Conservation (phyloP, 768 basidiomycete species). For the Tylopilus rubrobrunneus region DNA sequence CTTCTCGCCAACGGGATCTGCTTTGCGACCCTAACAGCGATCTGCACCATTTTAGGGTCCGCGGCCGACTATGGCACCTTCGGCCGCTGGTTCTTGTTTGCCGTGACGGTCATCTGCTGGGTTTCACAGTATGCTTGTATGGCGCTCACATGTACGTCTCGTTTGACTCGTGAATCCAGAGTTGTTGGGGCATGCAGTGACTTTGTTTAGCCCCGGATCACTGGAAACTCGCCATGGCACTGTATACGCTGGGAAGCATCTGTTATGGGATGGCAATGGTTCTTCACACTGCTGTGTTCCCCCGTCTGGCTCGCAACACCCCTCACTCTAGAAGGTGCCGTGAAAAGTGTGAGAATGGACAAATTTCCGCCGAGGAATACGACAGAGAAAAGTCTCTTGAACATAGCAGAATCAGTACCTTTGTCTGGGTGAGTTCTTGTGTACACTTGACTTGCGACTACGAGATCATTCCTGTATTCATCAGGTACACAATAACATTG, state of each 20-base stretch:
- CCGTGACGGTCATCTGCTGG: slow-evolving; percentile 76
- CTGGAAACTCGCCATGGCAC: slow-evolving; percentile 74
- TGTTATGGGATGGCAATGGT: slow-evolving; percentile 77
- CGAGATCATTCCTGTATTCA: background rate
- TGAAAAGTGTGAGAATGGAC: slow-evolving; percentile 55
- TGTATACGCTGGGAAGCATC: slow-evolving; percentile 78
- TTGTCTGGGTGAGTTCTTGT: slow-evolving; percentile 62
- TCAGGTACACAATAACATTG: slow-evolving; percentile 73
- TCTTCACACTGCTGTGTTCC: slow-evolving; percentile 76
- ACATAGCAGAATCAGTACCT: slow-evolving; percentile 83
- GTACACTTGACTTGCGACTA: background rate
- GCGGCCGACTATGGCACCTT: slow-evolving; percentile 42
- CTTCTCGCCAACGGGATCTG: no score
- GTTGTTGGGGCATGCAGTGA: background rate
- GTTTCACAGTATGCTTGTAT: slow-evolving; percentile 75
- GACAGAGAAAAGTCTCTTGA: slow-evolving; percentile 75
- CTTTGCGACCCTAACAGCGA: no score
- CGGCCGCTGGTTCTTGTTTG: slow-evolving; percentile 74
- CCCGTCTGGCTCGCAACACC: slow-evolving; percentile 78
- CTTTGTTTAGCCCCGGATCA: slow-evolving; percentile 48
- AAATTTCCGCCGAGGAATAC: slow-evolving; percentile 58
- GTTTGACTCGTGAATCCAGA: background rate
- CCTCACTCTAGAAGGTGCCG: slow-evolving; percentile 52
- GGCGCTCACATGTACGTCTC: slow-evolving; percentile 59
- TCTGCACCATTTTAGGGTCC: no score